These are phyloP conservation scores for Colletotrichum costaricense DNA, from an alignment of 2,329 filamentous ascomycete species.

Conservation along the genomic window DNA sequence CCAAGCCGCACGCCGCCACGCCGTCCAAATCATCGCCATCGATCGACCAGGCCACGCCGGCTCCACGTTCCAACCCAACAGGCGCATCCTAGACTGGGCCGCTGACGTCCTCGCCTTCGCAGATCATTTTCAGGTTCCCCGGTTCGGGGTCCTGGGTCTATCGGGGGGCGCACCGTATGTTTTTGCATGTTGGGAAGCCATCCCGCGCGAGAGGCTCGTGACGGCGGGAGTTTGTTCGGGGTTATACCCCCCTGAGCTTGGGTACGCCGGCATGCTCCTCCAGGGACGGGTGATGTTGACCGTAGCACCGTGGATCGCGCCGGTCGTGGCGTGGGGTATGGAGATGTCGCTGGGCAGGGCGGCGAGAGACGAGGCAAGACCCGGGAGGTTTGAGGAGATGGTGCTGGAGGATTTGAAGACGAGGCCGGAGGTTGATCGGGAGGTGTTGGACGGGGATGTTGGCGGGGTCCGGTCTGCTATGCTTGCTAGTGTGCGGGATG, in stretches of 20 bases:
- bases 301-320: no score
- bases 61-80: background rate
- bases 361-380: no score
- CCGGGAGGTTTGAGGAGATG: no score
- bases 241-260: no score
- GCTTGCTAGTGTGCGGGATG: conserved; percentile 9
- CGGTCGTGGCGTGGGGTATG: no score
- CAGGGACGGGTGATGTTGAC: no score
- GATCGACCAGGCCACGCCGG: background rate
- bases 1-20: background rate
- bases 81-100: background rate
- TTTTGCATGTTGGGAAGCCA: background rate
- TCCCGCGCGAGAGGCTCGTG: background rate
- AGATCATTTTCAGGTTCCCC: background rate
- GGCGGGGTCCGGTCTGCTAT: conserved; percentile 42
- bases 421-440: no score
- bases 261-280: no score
- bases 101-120: background rate
- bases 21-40: background rate
- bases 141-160: background rate
- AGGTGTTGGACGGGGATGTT: conserved; percentile 37
- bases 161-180: background rate
- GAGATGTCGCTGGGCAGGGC: no score
- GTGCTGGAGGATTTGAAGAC: no score
- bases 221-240: no score